These are phyloP conservation scores for Fraxinus americana DNA, from an alignment of 257 asterid genomes.

Conservation along the genomic window DNA sequence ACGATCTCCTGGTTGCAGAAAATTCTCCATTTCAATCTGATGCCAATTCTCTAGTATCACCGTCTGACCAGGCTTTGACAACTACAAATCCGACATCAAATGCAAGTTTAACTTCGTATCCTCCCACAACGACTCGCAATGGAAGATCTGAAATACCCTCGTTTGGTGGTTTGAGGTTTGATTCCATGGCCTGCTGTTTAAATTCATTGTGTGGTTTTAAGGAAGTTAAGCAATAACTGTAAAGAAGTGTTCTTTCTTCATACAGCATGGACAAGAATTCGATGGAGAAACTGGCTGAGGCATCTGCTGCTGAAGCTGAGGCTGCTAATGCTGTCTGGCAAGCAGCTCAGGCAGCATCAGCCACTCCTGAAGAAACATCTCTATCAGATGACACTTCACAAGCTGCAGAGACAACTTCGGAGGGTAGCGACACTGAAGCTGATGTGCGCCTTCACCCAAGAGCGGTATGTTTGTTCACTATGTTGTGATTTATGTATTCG, in stretches of 20 bases:
- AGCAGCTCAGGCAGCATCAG: conserved; percentile 69
- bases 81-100: conserved; percentile 57
- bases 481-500: neutral
- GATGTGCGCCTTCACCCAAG: conserved; percentile 96
- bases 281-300: conserved; percentile 87
- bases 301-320: conserved; percentile 99
- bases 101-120: conserved; percentile 38
- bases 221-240: neutral
- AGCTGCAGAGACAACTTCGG: conserved; percentile 72
- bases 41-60: conserved; percentile 41
- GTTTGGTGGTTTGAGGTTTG: conserved; percentile 47
- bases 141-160: conserved; percentile 57
- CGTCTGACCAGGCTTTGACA: conserved; percentile 50
- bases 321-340: conserved; percentile 97
- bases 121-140: conserved; percentile 39
- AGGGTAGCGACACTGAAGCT: conserved; percentile 74
- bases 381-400: conserved; percentile 75
- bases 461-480: conserved; percentile 62
- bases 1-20: conserved; percentile 89
- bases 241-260: conserved; percentile 15
- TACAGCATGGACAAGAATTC: conserved; percentile 79
- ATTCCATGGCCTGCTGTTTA: conserved; percentile 17
- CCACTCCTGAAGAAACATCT: conserved; percentile 71
- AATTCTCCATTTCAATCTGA: conserved; percentile 79
- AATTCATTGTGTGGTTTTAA: conserved; percentile 22